Evolutionary conservation across 2,329 filamentous ascomycete species (phyloP), one percentile per base, ranked within the genome.

Genomic region (Monosporascus sp.): DNA sequence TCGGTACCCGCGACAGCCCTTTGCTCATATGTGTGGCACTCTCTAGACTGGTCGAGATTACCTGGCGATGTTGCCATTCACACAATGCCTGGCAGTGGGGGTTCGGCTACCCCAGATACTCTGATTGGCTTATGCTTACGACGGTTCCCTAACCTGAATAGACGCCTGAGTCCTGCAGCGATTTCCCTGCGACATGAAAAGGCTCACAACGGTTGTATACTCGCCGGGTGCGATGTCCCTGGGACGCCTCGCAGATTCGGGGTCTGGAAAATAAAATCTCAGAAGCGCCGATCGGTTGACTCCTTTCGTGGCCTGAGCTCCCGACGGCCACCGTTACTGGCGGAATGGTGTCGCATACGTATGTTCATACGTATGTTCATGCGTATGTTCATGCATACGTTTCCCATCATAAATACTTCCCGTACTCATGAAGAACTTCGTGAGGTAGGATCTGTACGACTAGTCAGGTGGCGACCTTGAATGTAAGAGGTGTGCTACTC

Each of bases 391-490:
- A 24, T 41, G 37, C 48, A 50, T 27, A 43, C 38, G 24, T 26
- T 17, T 19, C n/a, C 49, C 16, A 27, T 26, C 40, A 26, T 27
- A 11, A n/a, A 6, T 16, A 16, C 9, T 43, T 43, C 19, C 54
- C 38, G 43, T 56, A 47, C 52, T 60, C 37, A 37, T 50, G 46
- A 48, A 48, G 51, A 49, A 55, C 57, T 51, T 57, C 48, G 51
- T 47, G 38, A 55, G 47, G 52, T 53, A 58, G 50, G 49, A 50
- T 45, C 55, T 53, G 52, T 52, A 60, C 56, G 48, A 52, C 49
- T 49, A 53, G 57, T 58, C 57, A 60, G 52, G 60, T 62, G 59
- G 59, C 56, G 51, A 59, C 52, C 50, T 27, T 38, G 43, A 54
- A 44, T 52, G 53, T 31, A 45, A 55, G 43, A 47, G 52, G 58